phyloP scores from a whole-genome alignment of 78 protist species.

The Blattamonas nauphoetae region DNA sequence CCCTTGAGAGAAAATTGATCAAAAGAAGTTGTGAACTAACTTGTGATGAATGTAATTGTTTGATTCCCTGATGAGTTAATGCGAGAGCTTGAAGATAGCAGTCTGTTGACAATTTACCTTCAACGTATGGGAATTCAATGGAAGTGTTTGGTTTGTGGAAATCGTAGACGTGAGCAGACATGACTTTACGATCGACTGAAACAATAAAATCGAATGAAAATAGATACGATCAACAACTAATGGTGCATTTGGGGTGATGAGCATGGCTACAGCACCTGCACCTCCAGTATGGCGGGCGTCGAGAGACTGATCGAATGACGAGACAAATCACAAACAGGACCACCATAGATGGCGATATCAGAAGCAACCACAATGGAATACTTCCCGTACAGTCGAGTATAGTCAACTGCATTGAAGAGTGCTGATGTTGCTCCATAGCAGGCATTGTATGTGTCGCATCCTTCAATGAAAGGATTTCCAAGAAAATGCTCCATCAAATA shows the following conservation, averaged over 20 bases:
- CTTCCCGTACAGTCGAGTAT: background rate
- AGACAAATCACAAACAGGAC: background rate
- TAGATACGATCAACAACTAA: constrained; percentile 44
- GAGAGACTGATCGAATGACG: background rate
- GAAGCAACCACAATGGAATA: background rate
- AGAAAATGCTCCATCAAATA: constrained; percentile 61
- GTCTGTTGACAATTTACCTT: constrained; percentile 71
- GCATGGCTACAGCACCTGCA: constrained; percentile 88
- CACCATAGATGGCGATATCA: background rate
- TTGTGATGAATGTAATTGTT: background rate
- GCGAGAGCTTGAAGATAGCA: constrained; percentile 74
- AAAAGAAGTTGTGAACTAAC: background rate
- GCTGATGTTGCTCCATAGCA: background rate
- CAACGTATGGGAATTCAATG: constrained; percentile 67
- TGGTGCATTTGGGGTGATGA: constrained; percentile 91
- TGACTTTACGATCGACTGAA: background rate
- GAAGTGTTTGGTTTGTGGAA: constrained; percentile 84
- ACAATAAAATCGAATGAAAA: background rate
- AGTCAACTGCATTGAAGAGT: constrained; percentile 2
- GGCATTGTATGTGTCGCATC: background rate
- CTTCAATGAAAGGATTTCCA: background rate
- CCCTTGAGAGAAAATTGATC: background rate
- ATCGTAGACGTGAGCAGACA: constrained; percentile 77
- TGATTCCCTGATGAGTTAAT: background rate
- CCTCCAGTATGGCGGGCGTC: constrained; percentile 42